phyloP scores from a whole-genome alignment of 768 basidiomycete species.

The Solioccasus polychromus region DNA sequence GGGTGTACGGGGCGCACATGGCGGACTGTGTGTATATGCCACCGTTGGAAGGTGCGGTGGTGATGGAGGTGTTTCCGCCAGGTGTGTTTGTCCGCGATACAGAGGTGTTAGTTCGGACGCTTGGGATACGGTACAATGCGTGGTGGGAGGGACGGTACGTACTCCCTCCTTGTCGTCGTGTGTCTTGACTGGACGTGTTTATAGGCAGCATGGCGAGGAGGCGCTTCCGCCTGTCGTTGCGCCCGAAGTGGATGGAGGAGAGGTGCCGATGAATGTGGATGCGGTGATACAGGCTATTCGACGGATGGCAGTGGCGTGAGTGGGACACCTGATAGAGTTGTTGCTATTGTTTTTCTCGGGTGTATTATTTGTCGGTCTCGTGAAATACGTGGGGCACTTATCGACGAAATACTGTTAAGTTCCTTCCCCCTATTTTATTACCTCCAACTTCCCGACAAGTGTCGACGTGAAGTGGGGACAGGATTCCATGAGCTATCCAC shows the following conservation, averaged over 20 bases:
- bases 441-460: too few species aligned
- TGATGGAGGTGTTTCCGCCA: constrained; percentile 76
- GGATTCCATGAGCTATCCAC: too few species aligned
- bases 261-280: constrained; percentile 38
- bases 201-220: constrained; percentile 36
- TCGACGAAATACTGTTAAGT: too few species aligned
- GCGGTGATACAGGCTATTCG: constrained; percentile 41
- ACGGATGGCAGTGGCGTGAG: constrained; percentile 6
- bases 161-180: background rate
- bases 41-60: constrained; percentile 52
- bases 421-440: too few species aligned
- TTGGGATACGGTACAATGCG: constrained; percentile 57
- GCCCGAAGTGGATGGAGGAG: constrained; percentile 23
- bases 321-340: too few species aligned
- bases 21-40: constrained; percentile 72
- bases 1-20: constrained; percentile 58
- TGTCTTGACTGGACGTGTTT: too few species aligned
- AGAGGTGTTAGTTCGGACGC: constrained; percentile 50
- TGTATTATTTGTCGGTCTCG: too few species aligned
- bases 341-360: too few species aligned
- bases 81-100: constrained; percentile 64
- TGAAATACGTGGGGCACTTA: too few species aligned
- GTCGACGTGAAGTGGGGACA: too few species aligned
- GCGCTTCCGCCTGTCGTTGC: constrained; percentile 33
- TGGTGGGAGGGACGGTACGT: constrained; percentile 45